Conservation (phyloP, 2,329 filamentous ascomycete species). For the Cryphonectria naterciae region DNA sequence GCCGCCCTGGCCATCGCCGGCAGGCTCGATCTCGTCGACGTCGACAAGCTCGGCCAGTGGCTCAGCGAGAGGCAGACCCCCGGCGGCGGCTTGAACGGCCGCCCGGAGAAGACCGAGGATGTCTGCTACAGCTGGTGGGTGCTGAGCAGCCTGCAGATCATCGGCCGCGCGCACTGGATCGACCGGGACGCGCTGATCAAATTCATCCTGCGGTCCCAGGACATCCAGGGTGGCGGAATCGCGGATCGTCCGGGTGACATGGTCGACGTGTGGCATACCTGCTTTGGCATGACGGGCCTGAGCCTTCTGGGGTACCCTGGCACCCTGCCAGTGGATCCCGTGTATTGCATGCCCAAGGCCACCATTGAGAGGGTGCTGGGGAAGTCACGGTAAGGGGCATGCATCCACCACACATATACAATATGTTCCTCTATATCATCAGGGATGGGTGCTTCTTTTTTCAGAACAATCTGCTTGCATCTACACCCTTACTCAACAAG, state of each 20-base stretch:
- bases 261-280: constrained; percentile 96
- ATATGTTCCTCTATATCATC: background rate
- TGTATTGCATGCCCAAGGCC: constrained; percentile 80
- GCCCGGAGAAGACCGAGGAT: constrained; percentile 94
- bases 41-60: constrained; percentile 84
- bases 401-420: constrained; percentile 6
- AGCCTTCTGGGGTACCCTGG: constrained; percentile 81
- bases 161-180: constrained; percentile 89
- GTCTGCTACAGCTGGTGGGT: constrained; percentile 99
- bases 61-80: constrained; percentile 89
- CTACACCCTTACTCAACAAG: background rate
- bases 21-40: constrained; percentile 79
- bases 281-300: constrained; percentile 85
- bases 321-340: constrained; percentile 79
- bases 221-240: constrained; percentile 80
- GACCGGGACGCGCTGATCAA: constrained; percentile 75
- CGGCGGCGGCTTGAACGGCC: constrained; percentile 86
- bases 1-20: constrained; percentile 83
- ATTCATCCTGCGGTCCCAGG: constrained; percentile 90
- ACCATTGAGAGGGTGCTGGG: constrained; percentile 64
- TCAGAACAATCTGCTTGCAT: constrained; percentile 19
- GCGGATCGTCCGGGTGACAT: constrained; percentile 90
- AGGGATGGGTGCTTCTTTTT: background rate
- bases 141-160: constrained; percentile 86
- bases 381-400: constrained; percentile 35